A percentile compares a stretch with the other conserved stretches of the same genome.
Conservation (phyloP, 208 protist species). For the Trypanosoma lewisi region DNA sequence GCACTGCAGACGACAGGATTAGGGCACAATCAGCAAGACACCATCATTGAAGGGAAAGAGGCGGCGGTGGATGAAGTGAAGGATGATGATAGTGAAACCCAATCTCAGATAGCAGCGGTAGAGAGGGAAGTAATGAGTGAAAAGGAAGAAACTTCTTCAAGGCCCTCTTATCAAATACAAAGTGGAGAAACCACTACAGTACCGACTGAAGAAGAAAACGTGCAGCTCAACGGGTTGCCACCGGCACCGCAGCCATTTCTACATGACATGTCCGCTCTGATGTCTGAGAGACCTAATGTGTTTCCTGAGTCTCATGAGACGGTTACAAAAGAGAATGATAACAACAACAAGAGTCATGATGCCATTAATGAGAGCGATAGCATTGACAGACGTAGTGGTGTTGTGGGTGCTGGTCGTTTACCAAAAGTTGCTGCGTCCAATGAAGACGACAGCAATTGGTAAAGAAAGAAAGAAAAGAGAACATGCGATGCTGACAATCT, state of each 20-base stretch:
- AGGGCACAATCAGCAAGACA: not conserved
- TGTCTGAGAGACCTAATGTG: not conserved
- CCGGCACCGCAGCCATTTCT: not conserved
- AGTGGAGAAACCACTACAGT: not conserved
- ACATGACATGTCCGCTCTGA: not conserved
- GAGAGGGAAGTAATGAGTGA: not conserved
- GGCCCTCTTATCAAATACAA: not conserved
- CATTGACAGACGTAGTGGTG: not conserved
- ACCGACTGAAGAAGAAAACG: not conserved
- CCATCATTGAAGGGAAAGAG: not conserved
- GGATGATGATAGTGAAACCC: not conserved
- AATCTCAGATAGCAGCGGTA: not conserved
- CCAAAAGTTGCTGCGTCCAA: not conserved
- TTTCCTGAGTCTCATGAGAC: not conserved
- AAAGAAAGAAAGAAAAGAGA: slow-evolving; percentile 8
- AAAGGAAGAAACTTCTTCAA: not conserved
- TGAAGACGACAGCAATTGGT: slow-evolving; percentile 1
- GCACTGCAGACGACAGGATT: slow-evolving; percentile 5
- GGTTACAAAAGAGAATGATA: not conserved
- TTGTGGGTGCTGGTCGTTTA: not conserved
- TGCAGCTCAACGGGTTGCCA: slow-evolving; percentile 1
- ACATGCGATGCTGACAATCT: slow-evolving; percentile 7
- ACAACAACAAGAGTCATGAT: not conserved
- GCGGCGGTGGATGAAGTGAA: not conserved
- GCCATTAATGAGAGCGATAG: not conserved